Base-by-base conservation (phyloP, 805 yeast genomes). In the Aciculoconidium aculeatum region DNA sequence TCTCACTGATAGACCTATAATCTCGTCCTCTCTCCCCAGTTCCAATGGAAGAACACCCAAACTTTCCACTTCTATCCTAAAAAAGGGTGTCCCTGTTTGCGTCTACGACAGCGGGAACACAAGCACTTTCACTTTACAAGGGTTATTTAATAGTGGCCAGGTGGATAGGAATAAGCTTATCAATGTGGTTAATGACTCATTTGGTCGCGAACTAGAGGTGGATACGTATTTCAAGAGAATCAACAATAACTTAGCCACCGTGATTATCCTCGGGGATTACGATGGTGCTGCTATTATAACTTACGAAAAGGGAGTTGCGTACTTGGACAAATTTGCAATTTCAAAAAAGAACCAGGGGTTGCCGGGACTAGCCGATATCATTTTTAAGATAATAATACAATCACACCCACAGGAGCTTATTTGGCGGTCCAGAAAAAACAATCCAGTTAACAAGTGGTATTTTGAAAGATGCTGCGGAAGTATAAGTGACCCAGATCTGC, bases 371-470 rank as follows among this genome's bases (percentile, higher is more conserved):
- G 96, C 98, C 0, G 98, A 92, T 50, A 75, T 92, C 13, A 78
- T 90, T 14, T 87, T 92, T 64, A 92, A 90, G 49, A 67, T 82
- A 6, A 75, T 92, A 65, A 59, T 75, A 7, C 73, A 72, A 28
- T 54, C 75, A 20, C 88, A 78, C 48, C 82, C 85, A 0, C 57
- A 68, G 10, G 92, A 86, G 49, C 53, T 87, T 8, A 59, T 92
- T 2, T 92, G 98, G 98, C 72, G 98, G 45, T 90, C 97, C 1
- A 64, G 95, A 25, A 71, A 70, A 34, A 72, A 61, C 32, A 92
- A 92, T 53, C 95, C 96, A 0, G 96, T 92, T 6, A 92, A 92
- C 61, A 87, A 87, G 49, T 92, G 98, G 98, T 90, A 90, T 51
- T 92, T 90, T 55, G 96, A 92, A 48, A 66, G 98, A 39, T 80